These are phyloP conservation scores for Venturia nashicola DNA, from an alignment of 2,329 filamentous ascomycete genomes.

Conservation along the genomic window DNA sequence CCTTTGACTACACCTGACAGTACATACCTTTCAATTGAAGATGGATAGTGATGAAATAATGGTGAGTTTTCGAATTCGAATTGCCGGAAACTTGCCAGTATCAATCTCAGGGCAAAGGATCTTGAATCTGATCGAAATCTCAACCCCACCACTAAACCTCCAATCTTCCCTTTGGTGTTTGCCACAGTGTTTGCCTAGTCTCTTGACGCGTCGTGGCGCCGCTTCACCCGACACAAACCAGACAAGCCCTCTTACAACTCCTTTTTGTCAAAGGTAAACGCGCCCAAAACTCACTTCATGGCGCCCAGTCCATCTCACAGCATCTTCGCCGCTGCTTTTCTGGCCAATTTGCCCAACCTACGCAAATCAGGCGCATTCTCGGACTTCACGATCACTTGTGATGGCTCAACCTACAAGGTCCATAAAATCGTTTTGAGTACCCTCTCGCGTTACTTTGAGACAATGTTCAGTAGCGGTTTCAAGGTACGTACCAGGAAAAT, in stretches of 20 bases:
- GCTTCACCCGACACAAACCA: neutral
- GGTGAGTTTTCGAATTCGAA: too few species aligned
- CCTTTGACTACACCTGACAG: neutral
- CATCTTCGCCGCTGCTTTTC: neutral
- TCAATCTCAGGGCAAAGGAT: too few species aligned
- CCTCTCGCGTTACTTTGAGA: neutral
- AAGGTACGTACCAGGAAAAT: neutral
- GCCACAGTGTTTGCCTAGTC: too few species aligned
- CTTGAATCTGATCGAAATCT: too few species aligned
- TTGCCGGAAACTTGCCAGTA: too few species aligned
- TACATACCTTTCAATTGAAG: too few species aligned
- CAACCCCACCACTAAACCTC: too few species aligned
- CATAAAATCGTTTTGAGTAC: neutral
- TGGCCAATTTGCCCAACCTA: neutral
- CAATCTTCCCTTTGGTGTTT: too few species aligned
- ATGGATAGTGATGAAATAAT: too few species aligned
- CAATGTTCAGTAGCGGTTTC: neutral
- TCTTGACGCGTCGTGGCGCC: too few species aligned
- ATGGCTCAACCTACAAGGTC: neutral
- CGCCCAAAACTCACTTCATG: neutral
- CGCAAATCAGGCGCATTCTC: neutral
- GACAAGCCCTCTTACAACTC: neutral
- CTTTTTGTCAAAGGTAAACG: neutral
- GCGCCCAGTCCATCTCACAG: neutral
- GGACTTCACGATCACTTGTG: neutral